Evolutionary conservation across 2,329 filamentous ascomycete genomes (phyloP).

Genomic region (Curvularia sp.): DNA sequence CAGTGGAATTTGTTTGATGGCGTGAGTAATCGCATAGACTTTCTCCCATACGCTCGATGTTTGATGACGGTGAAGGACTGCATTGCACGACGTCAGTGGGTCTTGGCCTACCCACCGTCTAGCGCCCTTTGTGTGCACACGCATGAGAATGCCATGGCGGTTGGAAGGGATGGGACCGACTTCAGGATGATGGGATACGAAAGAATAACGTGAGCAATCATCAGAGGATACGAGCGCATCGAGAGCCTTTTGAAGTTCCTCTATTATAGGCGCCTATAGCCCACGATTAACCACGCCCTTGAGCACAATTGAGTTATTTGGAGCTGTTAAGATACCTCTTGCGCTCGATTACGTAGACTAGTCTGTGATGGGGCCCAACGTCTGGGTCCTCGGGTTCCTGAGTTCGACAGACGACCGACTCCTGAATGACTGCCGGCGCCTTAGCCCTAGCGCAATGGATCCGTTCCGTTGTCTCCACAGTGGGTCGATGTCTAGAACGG

Average conservation of each 20-base stretch:
- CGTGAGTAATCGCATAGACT: background rate
- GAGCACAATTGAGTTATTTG: conserved; percentile 5
- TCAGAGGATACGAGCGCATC: background rate
- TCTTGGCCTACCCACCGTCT: background rate
- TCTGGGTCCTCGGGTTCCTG: background rate
- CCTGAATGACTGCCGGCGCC: conserved; percentile 1
- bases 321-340: background rate
- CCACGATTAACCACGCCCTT: background rate
- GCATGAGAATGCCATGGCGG: background rate
- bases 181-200: background rate
- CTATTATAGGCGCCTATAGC: background rate
- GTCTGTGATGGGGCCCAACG: background rate
- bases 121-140: background rate
- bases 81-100: background rate
- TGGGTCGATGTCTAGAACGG: background rate
- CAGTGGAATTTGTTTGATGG: background rate
- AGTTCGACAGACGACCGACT: background rate
- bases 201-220: background rate
- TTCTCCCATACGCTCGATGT: background rate
- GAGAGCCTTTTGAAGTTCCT: background rate
- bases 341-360: background rate
- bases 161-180: background rate
- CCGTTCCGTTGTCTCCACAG: background rate
- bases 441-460: background rate
- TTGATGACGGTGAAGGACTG: background rate